A percentile compares a stretch with the other conserved stretches of the same genome.
phyloP scores from a whole-genome alignment of 495 filamentous ascomycete genomes.

The Penicillium tannophilum region DNA sequence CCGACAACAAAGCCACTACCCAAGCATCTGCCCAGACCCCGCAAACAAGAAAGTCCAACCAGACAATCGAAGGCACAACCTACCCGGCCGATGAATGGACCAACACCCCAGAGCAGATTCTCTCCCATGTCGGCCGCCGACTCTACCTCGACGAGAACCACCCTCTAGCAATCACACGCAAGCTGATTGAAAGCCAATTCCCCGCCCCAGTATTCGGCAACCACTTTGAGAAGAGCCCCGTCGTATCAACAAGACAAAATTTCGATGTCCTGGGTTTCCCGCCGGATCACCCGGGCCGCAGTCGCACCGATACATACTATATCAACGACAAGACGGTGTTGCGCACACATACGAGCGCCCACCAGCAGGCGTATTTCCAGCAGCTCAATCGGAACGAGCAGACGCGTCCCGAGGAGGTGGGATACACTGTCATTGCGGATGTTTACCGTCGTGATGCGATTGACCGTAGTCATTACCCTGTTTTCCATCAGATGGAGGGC shows the following conservation, averaged over 20 bases:
- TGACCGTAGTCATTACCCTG: conserved; percentile 90
- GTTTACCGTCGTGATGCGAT: conserved; percentile 95
- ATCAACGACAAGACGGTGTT: conserved; percentile 82
- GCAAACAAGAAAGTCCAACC: conserved; percentile 6
- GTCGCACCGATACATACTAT: conserved; percentile 92
- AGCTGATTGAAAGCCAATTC: conserved; percentile 90
- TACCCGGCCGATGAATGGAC: conserved; percentile 81
- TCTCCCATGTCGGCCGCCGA: conserved; percentile 68
- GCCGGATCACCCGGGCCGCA: conserved; percentile 84
- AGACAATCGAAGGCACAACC: conserved; percentile 60
- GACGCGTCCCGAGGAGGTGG: conserved; percentile 63
- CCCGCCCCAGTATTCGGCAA: conserved; percentile 68
- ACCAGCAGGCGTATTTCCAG: conserved; percentile 86
- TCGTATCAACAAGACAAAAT: conserved; percentile 86
- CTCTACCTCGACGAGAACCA: conserved; percentile 88
- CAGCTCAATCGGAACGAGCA: conserved; percentile 45
- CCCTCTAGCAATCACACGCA: conserved; percentile 85
- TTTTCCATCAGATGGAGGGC: conserved; percentile 99
- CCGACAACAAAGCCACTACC: conserved; percentile 16
- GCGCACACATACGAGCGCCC: conserved; percentile 90
- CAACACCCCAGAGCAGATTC: conserved; percentile 76
- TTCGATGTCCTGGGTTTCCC: conserved; percentile 95
- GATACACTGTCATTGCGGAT: conserved; percentile 91
- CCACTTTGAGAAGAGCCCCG: conserved; percentile 76
- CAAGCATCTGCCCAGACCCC: conserved; percentile 15